These are phyloP conservation scores for Vitis amurensis DNA, from an alignment of 164 flowering plant genomes.

Conservation along the genomic window DNA sequence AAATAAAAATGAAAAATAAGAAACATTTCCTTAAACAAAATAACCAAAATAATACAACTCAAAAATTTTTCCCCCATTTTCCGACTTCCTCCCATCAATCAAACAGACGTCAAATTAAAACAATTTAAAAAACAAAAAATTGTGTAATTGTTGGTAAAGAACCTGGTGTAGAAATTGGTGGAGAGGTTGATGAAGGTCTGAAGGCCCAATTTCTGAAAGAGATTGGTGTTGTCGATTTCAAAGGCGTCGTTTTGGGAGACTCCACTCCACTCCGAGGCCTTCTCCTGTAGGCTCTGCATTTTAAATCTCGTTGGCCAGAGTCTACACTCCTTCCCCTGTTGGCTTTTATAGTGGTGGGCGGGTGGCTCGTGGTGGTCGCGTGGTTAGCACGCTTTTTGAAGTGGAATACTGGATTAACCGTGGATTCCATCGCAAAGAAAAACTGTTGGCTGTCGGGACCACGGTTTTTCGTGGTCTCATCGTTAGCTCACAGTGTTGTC, in stretches of 20 bases:
- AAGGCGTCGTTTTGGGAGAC: constrained; percentile 67
- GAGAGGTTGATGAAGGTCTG: constrained; percentile 83
- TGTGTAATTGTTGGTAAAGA: background rate
- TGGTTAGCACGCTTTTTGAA: constrained; percentile 5
- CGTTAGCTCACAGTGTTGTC: too few relatives aligned
- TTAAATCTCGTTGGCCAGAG: constrained; percentile 6
- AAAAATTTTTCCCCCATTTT: background rate
- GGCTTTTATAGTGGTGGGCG: background rate
- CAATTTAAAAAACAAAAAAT: background rate
- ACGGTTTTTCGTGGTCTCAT: too few relatives aligned
- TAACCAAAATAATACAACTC: background rate
- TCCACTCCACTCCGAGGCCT: constrained; percentile 91
- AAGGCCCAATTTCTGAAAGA: constrained; percentile 71
- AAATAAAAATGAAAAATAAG: too few relatives aligned
- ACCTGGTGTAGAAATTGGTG: constrained; percentile 87
- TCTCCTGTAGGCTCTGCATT: constrained; percentile 45
- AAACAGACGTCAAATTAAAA: background rate
- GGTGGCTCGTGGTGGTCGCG: constrained; percentile 13
- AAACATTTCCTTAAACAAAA: background rate
- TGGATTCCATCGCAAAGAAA: background rate
- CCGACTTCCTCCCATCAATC: background rate
- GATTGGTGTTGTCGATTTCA: constrained; percentile 71
- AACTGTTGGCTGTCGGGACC: too few relatives aligned
- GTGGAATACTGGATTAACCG: background rate
- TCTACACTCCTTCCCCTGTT: constrained; percentile 24